Base-by-base conservation (phyloP, 768 basidiomycete species). In the Lactarius quietus region DNA sequence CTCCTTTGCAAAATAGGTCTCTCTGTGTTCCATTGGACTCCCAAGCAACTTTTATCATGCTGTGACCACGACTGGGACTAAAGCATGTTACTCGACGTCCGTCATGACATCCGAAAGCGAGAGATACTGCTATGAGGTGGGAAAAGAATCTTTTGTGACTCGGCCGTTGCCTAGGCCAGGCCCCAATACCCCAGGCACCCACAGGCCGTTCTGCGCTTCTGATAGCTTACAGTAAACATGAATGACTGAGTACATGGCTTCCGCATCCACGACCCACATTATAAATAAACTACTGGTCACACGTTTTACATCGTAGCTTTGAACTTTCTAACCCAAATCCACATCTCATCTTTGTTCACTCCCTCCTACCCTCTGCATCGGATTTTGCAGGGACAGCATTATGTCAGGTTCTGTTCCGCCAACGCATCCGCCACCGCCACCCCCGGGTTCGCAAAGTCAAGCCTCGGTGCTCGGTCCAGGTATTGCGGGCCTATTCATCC, bases 381-480 rank as follows among this genome's bases (percentile, higher is more conserved):
- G n/a, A 53, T n/a, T 38, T 17, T 12, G 36, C 23, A 31, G 57
- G 6, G 38, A 61, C 43, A 38, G 35, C 23, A 15, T 23, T 8
- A 65, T 61, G 64, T 56, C 64, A 10, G 36, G 38, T 65, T 36
- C 28, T 9, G 20, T 15, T 29, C 9, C 23, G 1, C 20, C 36
- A 15, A 26, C 26, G 14, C 45, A 48, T n/a, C n/a, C 6, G 9
- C 45, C 45, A 6, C 45, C n/a, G 3, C 33, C 33, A 17, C 1
- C 29, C 20, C 7, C 1, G 20, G 38, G 17, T 8, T 0, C 15
- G 17, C 64, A 51, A n/a, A 61, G 59, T 56, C 54, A 48, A 45
- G 36, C 15, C 12, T 18, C 8, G 29, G 59, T 65, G 23, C 20
- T 65, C 1, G 45, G 54, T 23, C 59, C 64, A 3, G 59, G 64